Evolutionary conservation across 2,329 filamentous ascomycete genomes (phyloP), one percentile per base, ranked within the genome.

Genomic region (Talaromyces sp.): DNA sequence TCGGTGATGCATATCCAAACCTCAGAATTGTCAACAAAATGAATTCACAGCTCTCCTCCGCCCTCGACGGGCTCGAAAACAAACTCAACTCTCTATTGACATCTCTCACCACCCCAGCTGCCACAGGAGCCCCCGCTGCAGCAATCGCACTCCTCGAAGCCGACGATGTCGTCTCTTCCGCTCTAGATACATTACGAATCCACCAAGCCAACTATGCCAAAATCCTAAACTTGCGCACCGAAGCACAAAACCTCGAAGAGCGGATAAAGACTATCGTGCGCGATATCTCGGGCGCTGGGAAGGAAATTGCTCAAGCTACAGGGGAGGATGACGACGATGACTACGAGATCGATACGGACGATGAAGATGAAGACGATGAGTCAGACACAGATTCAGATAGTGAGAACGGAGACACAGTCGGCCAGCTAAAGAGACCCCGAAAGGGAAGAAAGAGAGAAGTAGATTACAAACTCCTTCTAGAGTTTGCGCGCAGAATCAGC

Each of bases 401-500:
- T 24, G 70, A 71, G n/a, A 68, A 63, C 24, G 70, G 70, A 2
- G 68, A 71, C 27, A 71, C 43, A 73, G n/a, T 70, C 68, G 3
- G 70, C 69, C 14, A 68, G 69, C 60, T 22, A 22, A 60, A 59
- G 33, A 68, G 69, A 47, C n/a, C 14, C 37, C 43, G 45, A 24
- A 59, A 43, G 19, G 69, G 13, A n/a, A 70, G 37, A n/a, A 71
- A 66, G 14, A 74, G 74, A 22, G 77, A 79, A 54, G 74, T 82
- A 9, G 79, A 82, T 47, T 82, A 82, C 66, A 73, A 73, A 41
- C 69, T 81, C 2, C 73, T 82, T 0, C 71, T 82, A 14, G 75
- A 80, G 35, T 82, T 82, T 60, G 80, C 80, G 3, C 75, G 79
- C 5, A 72, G 80, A 22, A 82, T 82, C 54, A 81, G 80, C 72